Evolutionary conservation across 2,329 filamentous ascomycete genomes (phyloP).

Genomic region (Ophiocordyceps camponoti-floridani): DNA sequence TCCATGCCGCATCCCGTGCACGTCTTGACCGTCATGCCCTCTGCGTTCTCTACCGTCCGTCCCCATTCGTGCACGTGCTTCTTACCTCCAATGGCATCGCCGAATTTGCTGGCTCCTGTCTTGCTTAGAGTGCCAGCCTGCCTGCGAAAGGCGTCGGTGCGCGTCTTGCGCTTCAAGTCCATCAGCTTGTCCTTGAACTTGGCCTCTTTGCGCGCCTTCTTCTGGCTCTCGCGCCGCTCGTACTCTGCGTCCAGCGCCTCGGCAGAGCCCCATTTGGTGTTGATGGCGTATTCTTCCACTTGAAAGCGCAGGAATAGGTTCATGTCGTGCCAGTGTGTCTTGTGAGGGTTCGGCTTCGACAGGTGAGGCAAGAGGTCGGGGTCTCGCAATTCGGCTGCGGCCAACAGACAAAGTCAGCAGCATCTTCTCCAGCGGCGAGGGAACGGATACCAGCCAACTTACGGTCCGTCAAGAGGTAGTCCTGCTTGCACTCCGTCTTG

Average conservation of each 20-base stretch:
- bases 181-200: conserved; percentile 82
- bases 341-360: conserved; percentile 83
- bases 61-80: conserved; percentile 87
- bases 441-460: conserved; percentile 23
- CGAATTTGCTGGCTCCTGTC: conserved; percentile 43
- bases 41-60: conserved; percentile 46
- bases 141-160: conserved; percentile 74
- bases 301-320: conserved; percentile 90
- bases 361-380: conserved; percentile 73
- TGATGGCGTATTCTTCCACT: conserved; percentile 85
- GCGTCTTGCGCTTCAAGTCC: conserved; percentile 82
- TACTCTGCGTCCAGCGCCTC: conserved; percentile 83
- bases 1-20: conserved; percentile 63
- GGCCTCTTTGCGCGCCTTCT: conserved; percentile 71
- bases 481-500: conserved; percentile 89
- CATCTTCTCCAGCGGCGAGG: not conserved
- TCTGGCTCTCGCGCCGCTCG: conserved; percentile 56
- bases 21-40: conserved; percentile 65
- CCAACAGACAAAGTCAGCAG: not conserved
- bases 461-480: conserved; percentile 89
- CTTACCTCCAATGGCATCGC: conserved; percentile 51
- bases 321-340: conserved; percentile 95
- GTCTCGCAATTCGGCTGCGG: conserved; percentile 70
- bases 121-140: conserved; percentile 42
- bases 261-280: conserved; percentile 75